phyloP scores from a whole-genome alignment of 2,329 filamentous ascomycete species.

The Rhynchosporium agropyri region DNA sequence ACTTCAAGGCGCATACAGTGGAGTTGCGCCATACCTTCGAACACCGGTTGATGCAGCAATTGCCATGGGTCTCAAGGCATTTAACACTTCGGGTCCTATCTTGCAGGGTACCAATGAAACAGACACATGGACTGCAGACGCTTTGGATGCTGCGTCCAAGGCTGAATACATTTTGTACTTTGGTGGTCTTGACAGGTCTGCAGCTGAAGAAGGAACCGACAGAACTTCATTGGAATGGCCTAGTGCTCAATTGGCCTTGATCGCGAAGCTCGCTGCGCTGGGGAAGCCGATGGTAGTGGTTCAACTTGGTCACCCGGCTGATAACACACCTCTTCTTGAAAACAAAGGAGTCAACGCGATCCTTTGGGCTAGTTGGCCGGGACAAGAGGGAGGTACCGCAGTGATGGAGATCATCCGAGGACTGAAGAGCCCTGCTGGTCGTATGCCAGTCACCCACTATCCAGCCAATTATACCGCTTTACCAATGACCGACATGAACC shows the following conservation, averaged over 20 bases:
- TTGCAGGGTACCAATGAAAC: no score
- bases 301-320: constrained; percentile 54
- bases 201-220: constrained; percentile 55
- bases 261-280: constrained; percentile 50
- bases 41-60: constrained; percentile 36
- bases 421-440: constrained; percentile 52
- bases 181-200: constrained; percentile 56
- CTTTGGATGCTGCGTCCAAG: constrained; percentile 30
- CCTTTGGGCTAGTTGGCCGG: constrained; percentile 62
- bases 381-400: constrained; percentile 60
- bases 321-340: constrained; percentile 52
- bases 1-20: constrained; percentile 36
- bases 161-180: constrained; percentile 57
- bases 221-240: constrained; percentile 55
- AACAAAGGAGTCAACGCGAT: constrained; percentile 54
- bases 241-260: constrained; percentile 52
- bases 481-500: constrained; percentile 57
- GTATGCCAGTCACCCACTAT: constrained; percentile 59
- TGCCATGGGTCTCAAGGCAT: no score
- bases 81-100: no score
- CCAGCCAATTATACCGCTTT: constrained; percentile 54
- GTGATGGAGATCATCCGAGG: constrained; percentile 58
- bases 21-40: constrained; percentile 32
- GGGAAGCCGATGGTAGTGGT: constrained; percentile 55
- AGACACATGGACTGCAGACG: no score